These are phyloP conservation scores for Lepiota brunneoincarnata DNA, from an alignment of 768 basidiomycete species.

Conservation along the genomic window DNA sequence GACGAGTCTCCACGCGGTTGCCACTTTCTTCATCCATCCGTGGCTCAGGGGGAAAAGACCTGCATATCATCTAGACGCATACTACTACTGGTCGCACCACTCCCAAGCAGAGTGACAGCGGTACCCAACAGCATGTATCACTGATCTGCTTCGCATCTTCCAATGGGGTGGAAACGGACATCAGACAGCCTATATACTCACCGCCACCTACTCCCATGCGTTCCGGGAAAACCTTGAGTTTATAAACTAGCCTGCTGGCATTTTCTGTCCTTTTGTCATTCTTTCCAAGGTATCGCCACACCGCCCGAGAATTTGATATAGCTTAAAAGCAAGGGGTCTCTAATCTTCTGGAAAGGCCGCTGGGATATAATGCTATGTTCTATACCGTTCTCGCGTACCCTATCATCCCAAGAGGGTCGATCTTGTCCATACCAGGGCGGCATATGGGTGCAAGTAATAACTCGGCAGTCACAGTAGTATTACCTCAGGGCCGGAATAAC, in stretches of 20 bases:
- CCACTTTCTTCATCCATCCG: too few relatives aligned
- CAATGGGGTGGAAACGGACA: conserved; percentile 2
- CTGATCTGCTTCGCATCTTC: not conserved
- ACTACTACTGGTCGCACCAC: too few relatives aligned
- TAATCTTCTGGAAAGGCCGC: not conserved
- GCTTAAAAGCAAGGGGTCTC: not conserved
- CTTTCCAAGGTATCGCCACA: not conserved
- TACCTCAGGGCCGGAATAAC: too few relatives aligned
- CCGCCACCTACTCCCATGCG: not conserved
- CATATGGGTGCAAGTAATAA: not conserved
- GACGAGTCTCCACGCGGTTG: too few relatives aligned
- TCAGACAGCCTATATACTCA: not conserved
- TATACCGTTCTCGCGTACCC: too few relatives aligned
- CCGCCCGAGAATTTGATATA: not conserved
- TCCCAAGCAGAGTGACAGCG: too few relatives aligned
- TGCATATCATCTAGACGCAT: too few relatives aligned
- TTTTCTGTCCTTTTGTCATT: conserved; percentile 9
- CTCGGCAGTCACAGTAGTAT: too few relatives aligned
- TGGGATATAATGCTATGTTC: not conserved
- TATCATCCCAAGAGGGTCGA: not conserved
- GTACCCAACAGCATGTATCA: too few relatives aligned
- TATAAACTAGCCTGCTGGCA: conserved; percentile 5
- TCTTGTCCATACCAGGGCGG: not conserved
- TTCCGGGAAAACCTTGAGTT: conserved; percentile 3
- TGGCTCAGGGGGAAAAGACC: too few relatives aligned